Evolutionary conservation across 2,329 filamentous ascomycete genomes (phyloP), one percentile per base, ranked within the genome.

Genomic region (Saccharata proteae): DNA sequence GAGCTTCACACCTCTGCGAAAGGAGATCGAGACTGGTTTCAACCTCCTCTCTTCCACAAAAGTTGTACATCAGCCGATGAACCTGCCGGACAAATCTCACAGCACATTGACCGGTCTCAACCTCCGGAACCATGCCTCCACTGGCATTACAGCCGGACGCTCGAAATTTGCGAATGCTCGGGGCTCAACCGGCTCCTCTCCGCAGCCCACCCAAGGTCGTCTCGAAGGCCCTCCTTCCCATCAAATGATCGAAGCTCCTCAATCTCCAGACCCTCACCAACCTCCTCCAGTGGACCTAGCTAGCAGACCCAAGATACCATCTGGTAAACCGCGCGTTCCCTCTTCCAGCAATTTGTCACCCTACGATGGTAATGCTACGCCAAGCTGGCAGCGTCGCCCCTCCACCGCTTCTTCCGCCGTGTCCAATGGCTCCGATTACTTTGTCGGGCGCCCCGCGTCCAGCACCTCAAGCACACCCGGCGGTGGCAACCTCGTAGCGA

Each of bases 21-120:
- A 68, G 36, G 69, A 85, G 41, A 55, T 78, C 24, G 82, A 90
- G 55, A 61, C 62, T 3, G 54, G 55, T 14, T 66, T 86, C 36
- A 59, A 58, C 16, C 67, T 73, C 33, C 63, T 92, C 31, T 66
- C 71, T 16, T 67, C 69, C 17, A 80, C 80, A 23, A 85, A 79
- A 49, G 70, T 74, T 3, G 60, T 77, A 11, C 67, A 74, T 25
- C 62, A 68, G 49, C 60, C 68, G 2, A 68, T 72, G 63, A 55
- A 51, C 23, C 45, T 67, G 25, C 59, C 55, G 14, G 62, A 65
- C 30, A 51, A 55, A 25, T 57, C 61, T 34, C 52, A 53, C 13
- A 55, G 55, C 11, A 61, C 60, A 1, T 12, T 64, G 24, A 65
- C 64, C 16, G 61, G 64, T 4, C 47, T 66, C 24, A 62, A 62